Base-by-base conservation (phyloP, 2,329 filamentous ascomycete genomes). In the Fusarium robinianum region DNA sequence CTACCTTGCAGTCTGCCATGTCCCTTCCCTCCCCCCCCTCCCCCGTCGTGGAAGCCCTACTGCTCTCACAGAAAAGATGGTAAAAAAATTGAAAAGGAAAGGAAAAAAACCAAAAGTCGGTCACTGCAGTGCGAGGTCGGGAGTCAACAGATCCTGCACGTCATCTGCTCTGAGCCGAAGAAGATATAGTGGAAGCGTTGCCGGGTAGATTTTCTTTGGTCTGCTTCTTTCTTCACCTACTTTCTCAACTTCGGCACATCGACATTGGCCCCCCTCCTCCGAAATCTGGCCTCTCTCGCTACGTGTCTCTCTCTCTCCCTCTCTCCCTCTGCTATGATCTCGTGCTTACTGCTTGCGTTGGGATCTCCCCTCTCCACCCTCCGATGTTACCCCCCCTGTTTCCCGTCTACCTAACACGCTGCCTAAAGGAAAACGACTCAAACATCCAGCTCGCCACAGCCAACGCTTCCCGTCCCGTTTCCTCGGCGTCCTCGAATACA, bases 71-170 rank as follows among this genome's bases (percentile, higher is more conserved):
- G n/a, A n/a, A n/a, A n/a, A n/a, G n/a, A n/a, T n/a, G 27, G 27
- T 12, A 30, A 16, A 30, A 16, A 30, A 16, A 30, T 11, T 30
- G 27, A 8, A 8, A 16, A 17, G 27, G n/a, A n/a, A n/a, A n/a
- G n/a, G 16, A 17, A 14, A 39, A 30, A 29, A 23, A 38, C 32
- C 26, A 55, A 58, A 53, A 42, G 22, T 46, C 43, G 31, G 46
- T 45, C 38, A 49, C 46, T 42, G 17, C 15, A 8, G 12, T 32
- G n/a, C 8, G 18, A 37, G 17, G 10, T 4, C 47, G 36, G 26
- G 15, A 10, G 17, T 27, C 16, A 44, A 40, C 34, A 50, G 41
- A 24, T 6, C 8, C 10, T 26, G 32, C 32, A 41, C 29, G 36
- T 48, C 30, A 41, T 12, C 31, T 38, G 23, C 29, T 39, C 23